Evolutionary conservation across 305 asterid genomes (phyloP).

Genomic region (Striga hermonthica): DNA sequence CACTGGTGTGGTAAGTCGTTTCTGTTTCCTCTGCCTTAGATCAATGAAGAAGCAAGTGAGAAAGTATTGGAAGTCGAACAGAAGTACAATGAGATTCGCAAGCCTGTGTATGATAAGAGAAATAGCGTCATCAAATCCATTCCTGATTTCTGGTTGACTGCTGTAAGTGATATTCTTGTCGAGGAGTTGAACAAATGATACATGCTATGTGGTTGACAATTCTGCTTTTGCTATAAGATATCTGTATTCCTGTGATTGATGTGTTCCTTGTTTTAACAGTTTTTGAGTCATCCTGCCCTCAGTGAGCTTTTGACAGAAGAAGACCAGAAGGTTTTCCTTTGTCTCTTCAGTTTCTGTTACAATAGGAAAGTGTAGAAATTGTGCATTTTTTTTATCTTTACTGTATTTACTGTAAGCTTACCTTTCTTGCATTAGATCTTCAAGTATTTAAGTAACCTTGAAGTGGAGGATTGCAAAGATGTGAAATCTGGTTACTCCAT

Average conservation of each 20-base stretch:
- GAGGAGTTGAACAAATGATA: conserved; percentile 9
- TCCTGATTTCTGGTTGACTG: conserved; percentile 95
- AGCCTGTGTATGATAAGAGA: conserved; percentile 82
- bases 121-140: conserved; percentile 63
- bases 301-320: conserved; percentile 75
- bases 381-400: conserved; percentile 10
- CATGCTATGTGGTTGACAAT: conserved; percentile 9
- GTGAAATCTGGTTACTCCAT: conserved; percentile 84
- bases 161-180: conserved; percentile 51
- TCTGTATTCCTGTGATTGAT: background rate
- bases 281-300: conserved; percentile 88
- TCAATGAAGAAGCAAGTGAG: conserved; percentile 91
- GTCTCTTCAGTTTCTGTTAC: conserved; percentile 21
- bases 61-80: conserved; percentile 89
- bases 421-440: conserved; percentile 48
- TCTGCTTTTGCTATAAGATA: background rate
- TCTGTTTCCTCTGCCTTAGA: conserved; percentile 41
- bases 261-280: conserved; percentile 44
- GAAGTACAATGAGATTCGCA: conserved; percentile 71
- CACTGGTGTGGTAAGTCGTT: conserved; percentile 19
- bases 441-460: conserved; percentile 68
- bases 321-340: conserved; percentile 71
- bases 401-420: conserved; percentile 3
- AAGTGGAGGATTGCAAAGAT: conserved; percentile 83
- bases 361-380: conserved; percentile 1